A percentile compares a stretch with the other conserved stretches of the same genome.
Conservation (phyloP, 139 green algal genomes). For the Pleodorina starrii region DNA sequence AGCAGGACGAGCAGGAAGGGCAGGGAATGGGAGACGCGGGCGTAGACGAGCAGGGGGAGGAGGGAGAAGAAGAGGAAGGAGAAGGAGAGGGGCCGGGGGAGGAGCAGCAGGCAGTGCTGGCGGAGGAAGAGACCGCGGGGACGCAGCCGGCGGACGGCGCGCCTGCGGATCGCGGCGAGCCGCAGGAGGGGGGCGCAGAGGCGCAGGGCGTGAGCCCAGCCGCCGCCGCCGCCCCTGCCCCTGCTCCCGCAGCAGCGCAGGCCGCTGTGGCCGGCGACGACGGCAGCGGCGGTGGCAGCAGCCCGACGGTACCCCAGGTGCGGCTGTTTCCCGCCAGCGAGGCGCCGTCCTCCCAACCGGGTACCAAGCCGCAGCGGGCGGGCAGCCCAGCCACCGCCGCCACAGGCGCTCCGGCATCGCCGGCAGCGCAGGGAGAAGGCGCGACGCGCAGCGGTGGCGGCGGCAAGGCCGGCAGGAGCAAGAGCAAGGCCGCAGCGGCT, state of each 20-base stretch:
- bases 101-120: background rate
- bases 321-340: background rate
- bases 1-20: background rate
- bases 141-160: no score
- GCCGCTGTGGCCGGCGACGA: background rate
- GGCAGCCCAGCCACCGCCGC: background rate
- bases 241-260: no score
- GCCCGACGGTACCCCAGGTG: background rate
- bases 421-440: no score
- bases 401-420: background rate
- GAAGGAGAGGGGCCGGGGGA: background rate
- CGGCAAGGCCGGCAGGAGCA: background rate
- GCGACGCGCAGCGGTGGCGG: background rate
- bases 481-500: background rate
- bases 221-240: no score
- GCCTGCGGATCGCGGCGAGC: no score
- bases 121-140: no score
- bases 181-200: no score
- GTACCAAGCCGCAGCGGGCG: background rate
- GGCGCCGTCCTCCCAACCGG: no score
- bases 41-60: background rate
- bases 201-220: no score
- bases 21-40: background rate
- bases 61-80: no score
- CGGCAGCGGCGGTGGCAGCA: background rate